Evolutionary conservation across 2,329 filamentous ascomycete genomes (phyloP), one percentile per base, ranked within the genome.

Genomic region (Amesomyces nigricolor): DNA sequence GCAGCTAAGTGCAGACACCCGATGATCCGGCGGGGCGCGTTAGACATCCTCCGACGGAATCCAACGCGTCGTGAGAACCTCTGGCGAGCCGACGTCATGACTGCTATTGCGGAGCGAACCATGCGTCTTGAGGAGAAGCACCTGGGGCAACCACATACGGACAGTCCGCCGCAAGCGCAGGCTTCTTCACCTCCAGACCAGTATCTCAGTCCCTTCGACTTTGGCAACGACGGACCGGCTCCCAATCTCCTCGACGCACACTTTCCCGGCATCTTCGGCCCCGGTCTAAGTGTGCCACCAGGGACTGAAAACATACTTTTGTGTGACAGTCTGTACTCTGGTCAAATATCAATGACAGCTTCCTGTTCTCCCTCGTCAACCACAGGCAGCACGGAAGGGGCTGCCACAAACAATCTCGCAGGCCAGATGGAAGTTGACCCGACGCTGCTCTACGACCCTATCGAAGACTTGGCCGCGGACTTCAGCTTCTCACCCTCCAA

Each of bases 1-100:
- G 68, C 65, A 0, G 61, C 64, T 37, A 73, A 72, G 50, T 75
- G 72, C 47, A 67, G 73, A 1, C 73, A 75, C 54, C 78, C 70
- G 0, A 62, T 70, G 14, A 65, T 75, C 4, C 61, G 74, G 11
- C 66, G 72, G 0, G 67, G 71, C 1, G 74, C 73, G 0, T 62
- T 75, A 0, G 62, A 66, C 11, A 65, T 75, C 10, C 62, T 75
- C 9, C 65, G 63, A 5, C 62, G 62, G 14, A 61, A 69, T 32
- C 61, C 63, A 3, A 46, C 51, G 11, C 64, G 72, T 4, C 62
- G 68, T 6, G 74, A 76, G 57, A 73, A 73, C 37, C 52, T 75
- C 0, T 76, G 73, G 71, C 66, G 70, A 3, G 64, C 66, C 0
- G 63, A 66, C 6, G 63, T 66, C 42, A 64, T 70, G 44, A 64